Evolutionary conservation across 1,284 basidiomycete genomes (phyloP), one percentile per base, ranked within the genome.

Genomic region (Agaricales sp.): DNA sequence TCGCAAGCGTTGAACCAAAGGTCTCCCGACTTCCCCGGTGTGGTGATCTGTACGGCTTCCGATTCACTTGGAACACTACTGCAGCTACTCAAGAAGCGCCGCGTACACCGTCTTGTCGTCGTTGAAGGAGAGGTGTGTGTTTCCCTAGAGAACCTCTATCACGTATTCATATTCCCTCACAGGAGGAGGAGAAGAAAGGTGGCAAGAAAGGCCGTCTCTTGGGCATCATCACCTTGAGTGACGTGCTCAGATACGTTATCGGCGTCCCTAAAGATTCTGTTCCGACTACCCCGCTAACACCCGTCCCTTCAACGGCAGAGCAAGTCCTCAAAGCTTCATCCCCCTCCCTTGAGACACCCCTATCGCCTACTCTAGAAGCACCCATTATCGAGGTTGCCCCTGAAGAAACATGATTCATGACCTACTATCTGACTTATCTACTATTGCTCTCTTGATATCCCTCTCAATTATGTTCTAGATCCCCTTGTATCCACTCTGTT

Each of bases 1-100:
- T 82, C 82, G 16, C 89, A 95, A 65, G 96, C 96, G 1, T 75
- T 99, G 48, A 87, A 85, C 55, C 87, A 95, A 59, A 83, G 96
- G 3, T 87, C 86, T 4, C 78, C 87, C 4, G 96, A 99, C 64
- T 99, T 98, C 63, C 85, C 90, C 4, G 96, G 96, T 13, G 93
- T 99, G 2, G 92, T 97, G 52, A 91, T 95, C 18, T 99, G 96
- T 63, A 92, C 90, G 1, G 91, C 92, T 1, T 80, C 86, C 4
- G 95, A 99, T 63, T 93, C 93, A 0, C 71, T 99, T n/a, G 90
- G 89, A 1, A 93, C 91, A 1, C 77, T 99, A 19, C 80, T 99
- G 53, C 85, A 91, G 52, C 79, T 97, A 19, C 89, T 99, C 62
- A 91, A 92, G 66, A 92, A 92, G 61, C 80, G 93, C 25, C 74